Percentiles rank a stretch among this genome's conserved stretches.
phyloP scores from a whole-genome alignment of 75 land plant genomes.

The Picea sitchensis region DNA sequence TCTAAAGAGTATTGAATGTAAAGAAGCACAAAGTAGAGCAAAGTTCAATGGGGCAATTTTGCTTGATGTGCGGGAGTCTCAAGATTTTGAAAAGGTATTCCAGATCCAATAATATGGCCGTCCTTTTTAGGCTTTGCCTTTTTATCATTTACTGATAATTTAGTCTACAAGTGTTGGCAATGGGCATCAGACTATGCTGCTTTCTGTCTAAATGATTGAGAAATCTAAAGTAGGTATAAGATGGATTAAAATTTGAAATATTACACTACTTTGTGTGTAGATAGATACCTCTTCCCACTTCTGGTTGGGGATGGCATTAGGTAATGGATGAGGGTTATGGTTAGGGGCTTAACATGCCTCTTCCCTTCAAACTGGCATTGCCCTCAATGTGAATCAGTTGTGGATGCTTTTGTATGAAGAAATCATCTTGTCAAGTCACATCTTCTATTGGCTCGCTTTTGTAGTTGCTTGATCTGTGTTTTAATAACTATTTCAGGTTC shows the following conservation, averaged over 20 bases:
- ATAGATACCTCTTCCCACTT: neutral
- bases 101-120: neutral
- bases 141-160: neutral
- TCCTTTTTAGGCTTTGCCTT: neutral
- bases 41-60: conserved; percentile 20
- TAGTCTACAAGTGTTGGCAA: neutral
- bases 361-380: no score
- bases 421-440: no score
- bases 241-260: neutral
- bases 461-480: no score
- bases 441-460: no score
- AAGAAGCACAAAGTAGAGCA: conserved; percentile 18
- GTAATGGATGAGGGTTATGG: no score
- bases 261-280: neutral
- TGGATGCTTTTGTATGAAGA: no score
- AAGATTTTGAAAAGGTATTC: conserved; percentile 26
- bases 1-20: conserved; percentile 22
- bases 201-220: neutral
- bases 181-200: neutral
- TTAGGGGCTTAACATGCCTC: no score
- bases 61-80: conserved; percentile 30
- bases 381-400: no score
- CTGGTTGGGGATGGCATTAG: neutral
- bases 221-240: neutral
- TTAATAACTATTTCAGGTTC: no score